phyloP scores from a whole-genome alignment of 331 rosid genomes.

The Rosa hybrid region DNA sequence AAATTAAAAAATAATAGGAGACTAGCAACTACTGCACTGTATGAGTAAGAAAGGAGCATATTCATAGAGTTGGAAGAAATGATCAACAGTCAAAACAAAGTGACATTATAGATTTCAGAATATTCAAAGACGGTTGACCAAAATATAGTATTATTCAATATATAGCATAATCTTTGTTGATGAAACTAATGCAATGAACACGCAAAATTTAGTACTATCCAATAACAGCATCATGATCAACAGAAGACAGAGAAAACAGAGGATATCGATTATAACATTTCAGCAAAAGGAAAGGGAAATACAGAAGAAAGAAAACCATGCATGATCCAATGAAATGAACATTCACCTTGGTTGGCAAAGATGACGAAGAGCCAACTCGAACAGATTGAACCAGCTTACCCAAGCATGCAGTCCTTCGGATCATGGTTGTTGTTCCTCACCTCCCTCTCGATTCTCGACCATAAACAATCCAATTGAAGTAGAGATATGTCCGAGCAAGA shows the following conservation, averaged over 20 bases:
- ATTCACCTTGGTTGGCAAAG: constrained; percentile 18
- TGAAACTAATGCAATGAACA: background rate
- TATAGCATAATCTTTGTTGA: too few species aligned
- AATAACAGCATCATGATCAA: background rate
- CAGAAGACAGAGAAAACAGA: background rate
- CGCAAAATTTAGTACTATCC: background rate
- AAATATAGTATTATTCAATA: too few species aligned
- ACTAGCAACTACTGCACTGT: too few species aligned
- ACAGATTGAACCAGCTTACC: constrained; percentile 12
- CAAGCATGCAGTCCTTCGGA: constrained; percentile 18
- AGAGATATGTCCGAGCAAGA: background rate
- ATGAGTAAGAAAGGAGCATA: background rate
- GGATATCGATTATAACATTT: background rate
- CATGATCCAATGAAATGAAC: background rate
- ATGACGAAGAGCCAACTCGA: background rate
- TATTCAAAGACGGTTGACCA: background rate
- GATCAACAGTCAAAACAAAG: background rate
- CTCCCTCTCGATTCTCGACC: background rate
- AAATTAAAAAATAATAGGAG: too few species aligned
- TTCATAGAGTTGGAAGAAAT: background rate
- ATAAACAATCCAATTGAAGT: background rate
- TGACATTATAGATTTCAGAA: background rate
- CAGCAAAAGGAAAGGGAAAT: background rate
- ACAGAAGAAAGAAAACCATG: background rate
- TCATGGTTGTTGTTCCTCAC: constrained; percentile 10